A percentile compares a stretch with the other conserved stretches of the same genome.
These are phyloP conservation scores for Hylodesmum podocarpum DNA, from an alignment of 306 rosid species.

Conservation along the genomic window DNA sequence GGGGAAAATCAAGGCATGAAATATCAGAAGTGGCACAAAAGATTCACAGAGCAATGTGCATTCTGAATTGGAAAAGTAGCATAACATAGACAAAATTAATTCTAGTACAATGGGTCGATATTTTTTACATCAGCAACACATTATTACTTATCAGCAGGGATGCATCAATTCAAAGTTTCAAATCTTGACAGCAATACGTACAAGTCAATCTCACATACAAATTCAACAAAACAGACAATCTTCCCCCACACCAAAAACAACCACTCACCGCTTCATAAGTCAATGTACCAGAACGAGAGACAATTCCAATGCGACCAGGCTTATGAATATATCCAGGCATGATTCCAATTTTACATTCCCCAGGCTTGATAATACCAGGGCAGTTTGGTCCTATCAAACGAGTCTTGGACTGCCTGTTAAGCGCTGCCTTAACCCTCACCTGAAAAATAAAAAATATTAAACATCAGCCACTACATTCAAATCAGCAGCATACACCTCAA, in stretches of 20 bases:
- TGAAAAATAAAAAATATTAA: conserved; percentile 34
- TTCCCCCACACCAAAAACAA: conserved; percentile 4
- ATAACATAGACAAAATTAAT: not conserved
- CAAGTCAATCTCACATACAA: conserved; percentile 1
- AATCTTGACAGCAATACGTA: not conserved
- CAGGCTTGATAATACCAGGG: conserved; percentile 99
- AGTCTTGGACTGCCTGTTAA: conserved; percentile 85
- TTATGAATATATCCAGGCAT: conserved; percentile 99
- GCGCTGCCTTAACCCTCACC: conserved; percentile 95
- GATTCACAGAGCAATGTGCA: too few species aligned
- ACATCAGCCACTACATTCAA: conserved; percentile 21
- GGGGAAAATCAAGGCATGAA: not conserved
- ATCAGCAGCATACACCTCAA: conserved; percentile 5
- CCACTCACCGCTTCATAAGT: conserved; percentile 96
- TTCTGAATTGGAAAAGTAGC: too few species aligned
- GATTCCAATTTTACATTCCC: conserved; percentile 99
- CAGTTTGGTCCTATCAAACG: conserved; percentile 97
- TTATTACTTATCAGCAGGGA: not conserved
- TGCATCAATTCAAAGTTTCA: not conserved
- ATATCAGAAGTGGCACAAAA: not conserved
- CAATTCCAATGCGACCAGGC: conserved; percentile 97
- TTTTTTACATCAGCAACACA: not conserved
- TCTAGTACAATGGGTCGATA: not conserved
- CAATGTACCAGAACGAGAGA: conserved; percentile 99
- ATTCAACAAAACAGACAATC: not conserved